These are phyloP conservation scores for Drosera capensis DNA, from an alignment of 148 eudicot genomes.

Conservation along the genomic window DNA sequence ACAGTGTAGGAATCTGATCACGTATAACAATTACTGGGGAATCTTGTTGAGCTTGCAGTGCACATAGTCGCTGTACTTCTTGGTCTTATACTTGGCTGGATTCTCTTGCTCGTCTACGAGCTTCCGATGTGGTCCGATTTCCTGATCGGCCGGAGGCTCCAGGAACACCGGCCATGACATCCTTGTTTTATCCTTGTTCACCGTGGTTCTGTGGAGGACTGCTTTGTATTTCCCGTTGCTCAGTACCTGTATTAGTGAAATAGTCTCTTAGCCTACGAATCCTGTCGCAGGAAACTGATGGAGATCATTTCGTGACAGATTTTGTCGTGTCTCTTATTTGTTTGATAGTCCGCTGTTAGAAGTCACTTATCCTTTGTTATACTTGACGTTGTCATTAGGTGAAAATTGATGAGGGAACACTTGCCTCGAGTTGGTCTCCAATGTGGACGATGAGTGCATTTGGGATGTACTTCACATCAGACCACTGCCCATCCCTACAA, in stretches of 20 bases:
- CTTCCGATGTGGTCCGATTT: conserved; percentile 25
- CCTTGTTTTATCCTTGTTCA: conserved; percentile 31
- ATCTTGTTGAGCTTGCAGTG: conserved; percentile 24
- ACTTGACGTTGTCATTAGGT: too few species aligned
- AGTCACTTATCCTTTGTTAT: too few species aligned
- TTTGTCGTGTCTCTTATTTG: too few species aligned
- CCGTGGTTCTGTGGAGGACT: conserved; percentile 30
- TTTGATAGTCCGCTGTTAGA: too few species aligned
- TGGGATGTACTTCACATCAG: conserved; percentile 25
- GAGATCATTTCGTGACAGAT: too few species aligned
- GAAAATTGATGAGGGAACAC: not conserved
- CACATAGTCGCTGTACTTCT: conserved; percentile 18
- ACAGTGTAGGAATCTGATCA: too few species aligned
- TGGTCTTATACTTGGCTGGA: conserved; percentile 24
- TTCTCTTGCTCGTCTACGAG: conserved; percentile 13
- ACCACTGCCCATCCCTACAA: conserved; percentile 21
- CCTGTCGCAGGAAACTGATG: too few species aligned
- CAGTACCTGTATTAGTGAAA: conserved; percentile 26
- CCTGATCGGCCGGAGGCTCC: conserved; percentile 21
- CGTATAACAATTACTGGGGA: conserved; percentile 10
- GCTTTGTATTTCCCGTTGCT: conserved; percentile 51
- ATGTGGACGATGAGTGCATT: conserved; percentile 33
- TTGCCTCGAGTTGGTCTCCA: conserved; percentile 45
- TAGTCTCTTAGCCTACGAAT: too few species aligned
- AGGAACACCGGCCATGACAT: conserved; percentile 41